Base-by-base conservation (phyloP, 352 stramenopile species). In the Globisporangium takayamanum region DNA sequence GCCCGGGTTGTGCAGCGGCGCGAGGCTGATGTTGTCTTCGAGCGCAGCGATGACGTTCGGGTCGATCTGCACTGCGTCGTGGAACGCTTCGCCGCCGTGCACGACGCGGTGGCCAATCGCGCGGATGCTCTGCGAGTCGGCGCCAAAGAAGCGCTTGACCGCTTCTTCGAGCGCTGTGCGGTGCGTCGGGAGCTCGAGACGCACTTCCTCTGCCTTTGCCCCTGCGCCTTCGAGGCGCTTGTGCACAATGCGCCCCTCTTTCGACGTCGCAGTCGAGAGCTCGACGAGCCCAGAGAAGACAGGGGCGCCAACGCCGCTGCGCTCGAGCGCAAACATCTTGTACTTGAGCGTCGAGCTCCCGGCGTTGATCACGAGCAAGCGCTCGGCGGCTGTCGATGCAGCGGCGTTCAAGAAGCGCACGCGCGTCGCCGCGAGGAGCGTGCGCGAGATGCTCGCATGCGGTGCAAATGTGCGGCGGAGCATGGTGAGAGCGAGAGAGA, bases 81-180 rank as follows among this genome's bases (percentile, higher is more conserved):
- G 73, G 59, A 92, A 88, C n/a, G 72, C 70, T 54, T 91, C 81
- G 8, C 85, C 88, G 53, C 89, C 89, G 63, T 97, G 89, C 25
- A 96, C 88, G 16, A 97, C 78, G 33, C 89, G 84, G 70, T 97
- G 89, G 46, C 89, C 89, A 10, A 96, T 77, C 14, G 75, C 84
- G 42, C 75, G 64, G 63, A 95, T 89, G 50, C 76, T 68, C 0
- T 80, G 61, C 5, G 78, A 64, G 37, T 79, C 57, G 20, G 61
- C 70, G 62, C 66, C 73, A 25, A 92, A 89, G 67, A 88, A 92
- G 37, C 78, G 68, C 50, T 50, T 52, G 55, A 89, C 76, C 1
- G 70, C 74, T 39, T 79, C 69, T 54, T 92, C 79, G 25, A 92
- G 70, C 11, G 81, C 81, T 20, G 57, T 68, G 54, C 73, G 74